phyloP scores from a whole-genome alignment of 2,329 filamentous ascomycete genomes.

The Tolypocladium tropicale region DNA sequence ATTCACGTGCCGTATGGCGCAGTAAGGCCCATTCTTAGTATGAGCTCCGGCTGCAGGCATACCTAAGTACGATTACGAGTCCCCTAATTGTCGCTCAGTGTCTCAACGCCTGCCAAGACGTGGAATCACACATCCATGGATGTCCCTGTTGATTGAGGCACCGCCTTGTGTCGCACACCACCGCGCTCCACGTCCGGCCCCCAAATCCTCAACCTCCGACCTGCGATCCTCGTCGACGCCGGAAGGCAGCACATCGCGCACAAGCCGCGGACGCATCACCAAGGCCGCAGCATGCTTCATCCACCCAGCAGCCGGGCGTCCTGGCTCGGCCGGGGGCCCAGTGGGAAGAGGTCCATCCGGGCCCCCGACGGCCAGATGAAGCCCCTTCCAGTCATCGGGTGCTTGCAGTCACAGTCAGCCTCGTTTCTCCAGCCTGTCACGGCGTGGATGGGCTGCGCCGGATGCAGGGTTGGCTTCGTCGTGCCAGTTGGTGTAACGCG shows the following conservation, averaged over 20 bases:
- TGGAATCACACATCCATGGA: no score
- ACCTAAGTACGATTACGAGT: no score
- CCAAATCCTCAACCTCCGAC: neutral
- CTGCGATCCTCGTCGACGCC: neutral
- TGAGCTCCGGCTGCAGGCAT: no score
- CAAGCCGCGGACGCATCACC: no score
- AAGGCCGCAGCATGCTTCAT: neutral
- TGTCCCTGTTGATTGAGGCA: no score
- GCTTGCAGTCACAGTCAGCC: neutral
- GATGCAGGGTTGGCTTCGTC: conserved; percentile 2
- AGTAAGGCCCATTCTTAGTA: no score
- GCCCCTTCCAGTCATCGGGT: neutral
- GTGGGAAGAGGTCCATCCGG: neutral
- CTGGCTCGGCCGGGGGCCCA: neutral
- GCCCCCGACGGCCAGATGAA: neutral
- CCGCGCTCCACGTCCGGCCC: neutral
- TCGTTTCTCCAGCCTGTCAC: conserved; percentile 1
- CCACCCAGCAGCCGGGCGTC: neutral
- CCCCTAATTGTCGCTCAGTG: no score
- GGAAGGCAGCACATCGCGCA: neutral
- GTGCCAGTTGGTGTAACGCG: neutral
- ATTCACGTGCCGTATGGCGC: no score
- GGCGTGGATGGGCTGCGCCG: neutral
- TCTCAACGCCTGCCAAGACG: no score
- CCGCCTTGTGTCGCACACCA: neutral